Evolutionary conservation across 306 rosid genomes (phyloP).

Genomic region (Trichosanthes cucumerina): DNA sequence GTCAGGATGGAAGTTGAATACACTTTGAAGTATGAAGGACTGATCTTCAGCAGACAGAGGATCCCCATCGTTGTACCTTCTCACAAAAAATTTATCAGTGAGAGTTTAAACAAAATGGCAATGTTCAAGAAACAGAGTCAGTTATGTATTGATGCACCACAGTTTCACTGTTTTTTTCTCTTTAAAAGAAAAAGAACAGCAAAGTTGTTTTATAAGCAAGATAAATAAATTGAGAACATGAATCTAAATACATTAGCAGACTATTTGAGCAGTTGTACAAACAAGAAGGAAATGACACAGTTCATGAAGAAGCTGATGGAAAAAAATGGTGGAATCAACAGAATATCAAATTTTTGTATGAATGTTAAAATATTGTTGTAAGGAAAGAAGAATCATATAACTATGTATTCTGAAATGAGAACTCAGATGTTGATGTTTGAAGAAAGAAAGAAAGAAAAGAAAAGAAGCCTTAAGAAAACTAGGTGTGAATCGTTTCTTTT

Average conservation of each 20-base stretch:
- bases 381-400: background rate
- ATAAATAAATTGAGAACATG: background rate
- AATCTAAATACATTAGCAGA: background rate
- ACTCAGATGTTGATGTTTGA: background rate
- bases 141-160: background rate
- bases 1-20: slow-evolving; percentile 75
- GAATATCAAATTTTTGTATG: background rate
- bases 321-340: background rate
- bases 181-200: background rate
- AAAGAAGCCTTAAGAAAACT: background rate
- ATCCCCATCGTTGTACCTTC: slow-evolving; percentile 83
- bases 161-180: background rate
- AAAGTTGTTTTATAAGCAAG: background rate
- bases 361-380: background rate
- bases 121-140: background rate
- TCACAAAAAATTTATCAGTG: slow-evolving; percentile 12
- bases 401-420: background rate
- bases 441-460: background rate
- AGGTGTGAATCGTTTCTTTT: background rate
- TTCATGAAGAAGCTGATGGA: background rate
- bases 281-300: background rate
- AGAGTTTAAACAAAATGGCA: background rate
- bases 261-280: background rate
- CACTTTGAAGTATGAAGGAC: slow-evolving; percentile 46
- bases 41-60: slow-evolving; percentile 68